Base-by-base conservation (phyloP, 352 stramenopile genomes). In the Pythium myriotylum region DNA sequence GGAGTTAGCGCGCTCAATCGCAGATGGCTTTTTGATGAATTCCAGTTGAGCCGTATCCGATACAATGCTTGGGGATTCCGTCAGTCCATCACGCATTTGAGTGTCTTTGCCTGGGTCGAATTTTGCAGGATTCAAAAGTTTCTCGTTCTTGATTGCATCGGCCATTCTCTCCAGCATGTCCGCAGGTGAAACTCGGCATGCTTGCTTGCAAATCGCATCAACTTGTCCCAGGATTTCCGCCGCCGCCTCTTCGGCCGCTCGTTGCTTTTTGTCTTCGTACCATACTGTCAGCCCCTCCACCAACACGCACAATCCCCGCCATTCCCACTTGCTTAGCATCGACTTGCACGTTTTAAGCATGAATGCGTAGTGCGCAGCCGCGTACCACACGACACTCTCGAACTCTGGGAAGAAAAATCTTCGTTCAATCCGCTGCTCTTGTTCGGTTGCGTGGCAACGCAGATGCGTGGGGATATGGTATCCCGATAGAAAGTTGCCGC, bases 391-490 rank as follows among this genome's bases (percentile, higher is more conserved):
- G 4, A 68, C 42, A 16, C 47, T 45, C 42, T 75, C 68, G 22
- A 79, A 76, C 42, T 73, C 39, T 2, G 75, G 75, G 33, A 81
- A 84, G 22, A 65, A 60, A 29, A 75, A 80, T 12, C 50, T 52
- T 2, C 52, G 58, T 32, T 68, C 41, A 12, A 77, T 59, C 14
- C 58, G 41, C 8, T 78, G 64, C 17, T 49, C 32, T 17, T 68
- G 48, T 32, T 84, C 75, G 23, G 73, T 68, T 9, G 53, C 42
- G 42, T 78, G 61, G 43, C 70, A 79, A 2, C 20, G 59, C 16
- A 80, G 23, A 17, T 81, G 75, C 39, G 51, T 78, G 20, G 49
- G 29, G 12, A 81, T 72, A 65, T 81, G 65, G 27, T 80, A 74
- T 6, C 63, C 62, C 0, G 69, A 68, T 9, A 84, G 52, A 23